phyloP scores from a whole-genome alignment of 208 protist genomes.

The Acanthamoeba lenticulata region DNA sequence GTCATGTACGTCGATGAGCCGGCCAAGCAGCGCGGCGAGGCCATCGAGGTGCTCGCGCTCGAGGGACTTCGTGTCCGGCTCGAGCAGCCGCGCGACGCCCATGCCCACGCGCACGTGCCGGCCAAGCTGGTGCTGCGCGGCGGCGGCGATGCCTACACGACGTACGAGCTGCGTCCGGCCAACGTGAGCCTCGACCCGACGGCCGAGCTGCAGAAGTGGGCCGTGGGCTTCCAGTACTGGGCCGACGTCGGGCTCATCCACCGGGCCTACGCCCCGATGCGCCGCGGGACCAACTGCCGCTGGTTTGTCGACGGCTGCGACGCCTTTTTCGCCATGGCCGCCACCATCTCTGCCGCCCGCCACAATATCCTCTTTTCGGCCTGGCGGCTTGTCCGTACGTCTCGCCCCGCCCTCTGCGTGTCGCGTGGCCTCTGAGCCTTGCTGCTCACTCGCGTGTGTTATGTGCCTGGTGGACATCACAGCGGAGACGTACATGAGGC shows the following conservation, averaged over 20 bases:
- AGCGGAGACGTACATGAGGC: conserved; percentile 29
- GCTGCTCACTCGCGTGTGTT: not conserved
- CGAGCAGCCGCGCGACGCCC: not conserved
- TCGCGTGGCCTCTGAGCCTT: not conserved
- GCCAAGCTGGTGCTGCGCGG: not conserved
- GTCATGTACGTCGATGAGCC: conserved; percentile 28
- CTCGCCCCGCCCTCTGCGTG: not conserved
- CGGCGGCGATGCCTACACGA: not conserved
- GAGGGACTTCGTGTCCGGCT: not conserved
- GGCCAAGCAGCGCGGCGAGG: not conserved
- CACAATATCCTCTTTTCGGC: not conserved
- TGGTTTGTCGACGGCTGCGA: conserved; percentile 62
- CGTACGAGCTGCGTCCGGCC: not conserved
- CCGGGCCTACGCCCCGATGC: not conserved
- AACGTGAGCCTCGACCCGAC: not conserved
- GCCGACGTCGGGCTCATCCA: not conserved
- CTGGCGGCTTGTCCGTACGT: conserved; percentile 44
- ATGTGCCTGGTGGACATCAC: not conserved
- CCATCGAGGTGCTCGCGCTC: conserved; percentile 13
- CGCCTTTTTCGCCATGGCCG: not conserved
- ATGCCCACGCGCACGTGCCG: not conserved
- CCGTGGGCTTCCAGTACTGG: conserved; percentile 64
- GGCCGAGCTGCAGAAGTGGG: conserved; percentile 60
- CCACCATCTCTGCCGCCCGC: not conserved
- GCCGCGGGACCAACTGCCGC: not conserved